Evolutionary conservation across 495 filamentous ascomycete genomes (phyloP).

Genomic region (Trichoderma erinaceum): DNA sequence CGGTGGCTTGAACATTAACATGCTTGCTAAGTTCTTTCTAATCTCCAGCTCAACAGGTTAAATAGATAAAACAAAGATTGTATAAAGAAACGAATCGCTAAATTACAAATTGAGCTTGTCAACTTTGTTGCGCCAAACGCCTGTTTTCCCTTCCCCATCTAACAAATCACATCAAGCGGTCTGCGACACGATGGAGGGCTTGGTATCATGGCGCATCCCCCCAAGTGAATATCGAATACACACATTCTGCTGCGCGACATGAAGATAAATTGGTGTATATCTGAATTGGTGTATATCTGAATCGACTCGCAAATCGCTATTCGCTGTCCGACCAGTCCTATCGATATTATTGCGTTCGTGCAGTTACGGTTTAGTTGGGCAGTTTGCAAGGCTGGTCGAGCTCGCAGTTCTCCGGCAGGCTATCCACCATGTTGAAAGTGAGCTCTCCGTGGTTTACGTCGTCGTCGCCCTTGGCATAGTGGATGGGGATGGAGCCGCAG

Average conservation of each 20-base stretch:
- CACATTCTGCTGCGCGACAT: too few relatives aligned
- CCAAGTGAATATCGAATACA: too few relatives aligned
- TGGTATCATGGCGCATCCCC: neutral
- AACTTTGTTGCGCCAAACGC: neutral
- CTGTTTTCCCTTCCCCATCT: neutral
- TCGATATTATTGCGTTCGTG: neutral
- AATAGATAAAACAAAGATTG: too few relatives aligned
- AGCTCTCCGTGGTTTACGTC: slow-evolving; percentile 3
- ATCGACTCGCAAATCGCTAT: too few relatives aligned
- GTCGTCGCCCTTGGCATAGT: neutral
- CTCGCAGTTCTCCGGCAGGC: neutral
- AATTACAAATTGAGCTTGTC: neutral
- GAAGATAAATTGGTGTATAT: too few relatives aligned
- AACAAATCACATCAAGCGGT: neutral
- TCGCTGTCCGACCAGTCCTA: neutral
- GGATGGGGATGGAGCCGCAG: neutral
- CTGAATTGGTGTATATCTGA: too few relatives aligned
- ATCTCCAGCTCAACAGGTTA: too few relatives aligned
- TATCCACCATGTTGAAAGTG: neutral
- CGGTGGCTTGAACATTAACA: too few relatives aligned
- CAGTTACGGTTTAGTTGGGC: neutral
- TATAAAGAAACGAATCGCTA: too few relatives aligned
- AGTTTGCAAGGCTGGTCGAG: neutral
- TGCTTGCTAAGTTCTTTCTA: too few relatives aligned
- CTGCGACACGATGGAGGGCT: neutral